These are phyloP conservation scores for Colletotrichum chlorophyti DNA, from an alignment of 2,329 filamentous ascomycete genomes.

Conservation along the genomic window DNA sequence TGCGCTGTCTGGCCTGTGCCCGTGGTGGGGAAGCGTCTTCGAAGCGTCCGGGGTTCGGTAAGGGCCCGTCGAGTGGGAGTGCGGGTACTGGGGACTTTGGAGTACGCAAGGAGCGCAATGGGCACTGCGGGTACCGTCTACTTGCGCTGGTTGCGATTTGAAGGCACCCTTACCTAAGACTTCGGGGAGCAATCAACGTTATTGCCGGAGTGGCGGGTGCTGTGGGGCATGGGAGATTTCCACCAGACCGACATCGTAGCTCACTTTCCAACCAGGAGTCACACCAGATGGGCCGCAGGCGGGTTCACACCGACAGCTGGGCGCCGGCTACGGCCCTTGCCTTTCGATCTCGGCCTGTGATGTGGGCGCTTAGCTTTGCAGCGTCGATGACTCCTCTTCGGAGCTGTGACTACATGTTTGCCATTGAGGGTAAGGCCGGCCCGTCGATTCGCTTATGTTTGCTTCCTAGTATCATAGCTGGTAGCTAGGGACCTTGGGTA, in stretches of 20 bases:
- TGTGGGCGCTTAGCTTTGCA: background rate
- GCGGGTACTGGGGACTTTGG: slow-evolving; percentile 30
- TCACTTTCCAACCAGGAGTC: slow-evolving; percentile 15
- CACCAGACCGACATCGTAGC: slow-evolving; percentile 17
- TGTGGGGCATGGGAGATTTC: slow-evolving; percentile 5
- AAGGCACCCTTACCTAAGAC: slow-evolving; percentile 27
- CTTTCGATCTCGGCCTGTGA: background rate
- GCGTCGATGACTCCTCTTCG: slow-evolving; percentile 7
- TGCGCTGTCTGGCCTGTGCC: slow-evolving; percentile 25
- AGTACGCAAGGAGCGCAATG: slow-evolving; percentile 16
- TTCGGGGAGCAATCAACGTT: slow-evolving; percentile 26
- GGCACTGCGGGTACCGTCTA: slow-evolving; percentile 18
- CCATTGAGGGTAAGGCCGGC: background rate
- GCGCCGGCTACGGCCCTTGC: slow-evolving; percentile 24
- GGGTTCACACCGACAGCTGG: slow-evolving; percentile 20
- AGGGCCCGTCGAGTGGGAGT: slow-evolving; percentile 14
- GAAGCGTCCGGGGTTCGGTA: slow-evolving; percentile 26
- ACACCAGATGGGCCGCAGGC: slow-evolving; percentile 16
- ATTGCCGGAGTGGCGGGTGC: slow-evolving; percentile 25
- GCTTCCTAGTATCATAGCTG: slow-evolving; percentile 6
- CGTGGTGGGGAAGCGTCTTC: slow-evolving; percentile 25
- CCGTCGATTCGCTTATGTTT: background rate
- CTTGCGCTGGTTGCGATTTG: slow-evolving; percentile 22
- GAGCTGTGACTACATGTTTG: background rate
- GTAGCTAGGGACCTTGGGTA: too few relatives aligned